Evolutionary conservation across 371 early-diverging fungal genomes (phyloP).

Genomic region (Mortierella sp.): DNA sequence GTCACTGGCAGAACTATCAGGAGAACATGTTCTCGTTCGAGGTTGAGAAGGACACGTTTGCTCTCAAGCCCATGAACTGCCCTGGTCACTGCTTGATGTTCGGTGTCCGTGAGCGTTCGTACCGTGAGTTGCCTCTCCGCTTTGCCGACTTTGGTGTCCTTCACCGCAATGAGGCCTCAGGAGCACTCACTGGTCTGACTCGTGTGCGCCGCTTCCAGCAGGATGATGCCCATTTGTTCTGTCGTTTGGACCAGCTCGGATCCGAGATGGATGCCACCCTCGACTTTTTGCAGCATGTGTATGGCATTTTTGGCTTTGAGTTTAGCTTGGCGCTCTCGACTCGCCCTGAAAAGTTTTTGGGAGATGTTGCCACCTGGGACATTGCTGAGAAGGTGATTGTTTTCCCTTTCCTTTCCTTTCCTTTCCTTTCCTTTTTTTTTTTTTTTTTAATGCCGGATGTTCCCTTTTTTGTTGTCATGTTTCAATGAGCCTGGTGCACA

Average conservation of each 20-base stretch:
- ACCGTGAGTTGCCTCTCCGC: constrained; percentile 97
- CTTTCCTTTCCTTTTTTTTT: not conserved
- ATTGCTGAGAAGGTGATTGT: constrained; percentile 80
- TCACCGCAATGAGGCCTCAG: constrained; percentile 98
- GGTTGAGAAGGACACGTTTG: constrained; percentile 91
- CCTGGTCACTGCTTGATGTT: constrained; percentile 99
- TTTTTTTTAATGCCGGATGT: not conserved
- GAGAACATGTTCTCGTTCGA: constrained; percentile 99
- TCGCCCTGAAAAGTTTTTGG: constrained; percentile 94
- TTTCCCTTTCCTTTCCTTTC: not conserved
- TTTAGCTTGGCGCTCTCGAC: constrained; percentile 95
- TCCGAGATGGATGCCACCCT: constrained; percentile 86
- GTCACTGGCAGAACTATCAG: constrained; percentile 99
- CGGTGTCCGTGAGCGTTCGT: constrained; percentile 90
- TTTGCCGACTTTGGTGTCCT: constrained; percentile 99
- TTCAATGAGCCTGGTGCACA: constrained; percentile 19
- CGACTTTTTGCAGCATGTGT: constrained; percentile 90
- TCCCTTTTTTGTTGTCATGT: constrained; percentile 9
- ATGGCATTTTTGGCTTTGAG: constrained; percentile 86
- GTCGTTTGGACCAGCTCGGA: constrained; percentile 84
- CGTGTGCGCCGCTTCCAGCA: constrained; percentile 99
- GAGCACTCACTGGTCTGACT: constrained; percentile 97
- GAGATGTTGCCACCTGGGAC: constrained; percentile 93
- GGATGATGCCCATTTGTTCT: constrained; percentile 99
- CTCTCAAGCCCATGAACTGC: constrained; percentile 99